phyloP scores from a whole-genome alignment of 768 basidiomycete genomes.

The Panus rudis region DNA sequence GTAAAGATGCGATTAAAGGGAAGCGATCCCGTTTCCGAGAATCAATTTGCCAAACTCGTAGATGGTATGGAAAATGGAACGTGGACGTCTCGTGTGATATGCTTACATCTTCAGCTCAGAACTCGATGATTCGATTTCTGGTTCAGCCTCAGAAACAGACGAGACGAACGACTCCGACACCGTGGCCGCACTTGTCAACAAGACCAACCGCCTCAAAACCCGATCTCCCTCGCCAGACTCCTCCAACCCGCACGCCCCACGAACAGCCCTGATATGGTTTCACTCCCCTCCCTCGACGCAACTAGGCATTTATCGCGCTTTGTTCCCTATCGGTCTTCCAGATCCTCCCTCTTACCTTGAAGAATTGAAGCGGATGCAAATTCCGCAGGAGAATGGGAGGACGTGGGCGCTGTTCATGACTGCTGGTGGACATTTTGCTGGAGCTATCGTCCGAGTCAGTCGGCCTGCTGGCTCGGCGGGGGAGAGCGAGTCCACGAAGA shows the following conservation, averaged over 20 bases:
- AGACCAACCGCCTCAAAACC: slow-evolving; percentile 39
- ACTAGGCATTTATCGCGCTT: slow-evolving; percentile 75
- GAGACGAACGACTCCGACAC: slow-evolving; percentile 57
- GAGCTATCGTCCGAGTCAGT: slow-evolving; percentile 75
- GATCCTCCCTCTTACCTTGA: slow-evolving; percentile 43
- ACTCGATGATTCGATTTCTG: slow-evolving; percentile 85
- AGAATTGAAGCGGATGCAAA: slow-evolving; percentile 63
- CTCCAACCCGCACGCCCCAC: slow-evolving; percentile 31
- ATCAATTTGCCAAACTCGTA: slow-evolving; percentile 68
- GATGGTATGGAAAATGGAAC: slow-evolving; percentile 50
- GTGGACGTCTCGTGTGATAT: not conserved
- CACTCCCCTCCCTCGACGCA: slow-evolving; percentile 83
- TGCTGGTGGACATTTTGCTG: slow-evolving; percentile 97
- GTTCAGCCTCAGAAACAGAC: slow-evolving; percentile 73
- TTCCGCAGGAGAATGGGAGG: slow-evolving; percentile 43
- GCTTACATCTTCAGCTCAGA: slow-evolving; percentile 29
- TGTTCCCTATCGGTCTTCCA: slow-evolving; percentile 49
- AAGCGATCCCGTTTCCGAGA: slow-evolving; percentile 55
- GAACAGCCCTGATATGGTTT: slow-evolving; percentile 85
- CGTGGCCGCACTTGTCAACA: slow-evolving; percentile 60
- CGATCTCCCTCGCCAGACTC: not conserved
- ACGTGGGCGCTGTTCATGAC: slow-evolving; percentile 96
- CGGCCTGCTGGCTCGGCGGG: slow-evolving; percentile 37
- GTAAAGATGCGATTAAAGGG: slow-evolving; percentile 74
- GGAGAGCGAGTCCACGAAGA: slow-evolving; percentile 25